These are phyloP conservation scores for Dipteronia dyeriana DNA, from an alignment of 345 rosid species.

Conservation along the genomic window DNA sequence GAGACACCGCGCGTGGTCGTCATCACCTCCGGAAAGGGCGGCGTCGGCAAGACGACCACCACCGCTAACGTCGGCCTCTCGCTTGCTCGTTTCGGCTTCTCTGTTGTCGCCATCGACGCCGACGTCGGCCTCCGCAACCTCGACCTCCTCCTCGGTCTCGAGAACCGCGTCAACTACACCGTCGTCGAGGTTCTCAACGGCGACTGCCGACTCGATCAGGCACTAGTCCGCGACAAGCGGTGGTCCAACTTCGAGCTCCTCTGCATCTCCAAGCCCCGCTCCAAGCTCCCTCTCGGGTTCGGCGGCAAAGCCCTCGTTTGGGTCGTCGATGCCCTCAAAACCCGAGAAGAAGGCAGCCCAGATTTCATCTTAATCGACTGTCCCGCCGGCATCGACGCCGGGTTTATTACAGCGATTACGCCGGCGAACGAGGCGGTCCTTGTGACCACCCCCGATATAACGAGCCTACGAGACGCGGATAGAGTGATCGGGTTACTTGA, in stretches of 20 bases:
- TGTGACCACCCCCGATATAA: slow-evolving; percentile 91
- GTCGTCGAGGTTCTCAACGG: slow-evolving; percentile 89
- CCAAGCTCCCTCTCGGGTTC: slow-evolving; percentile 89
- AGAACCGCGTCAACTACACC: slow-evolving; percentile 93
- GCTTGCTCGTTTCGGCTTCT: slow-evolving; percentile 88
- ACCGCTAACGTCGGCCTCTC: slow-evolving; percentile 99
- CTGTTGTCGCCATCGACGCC: slow-evolving; percentile 88
- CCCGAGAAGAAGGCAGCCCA: slow-evolving; percentile 70
- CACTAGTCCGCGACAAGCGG: slow-evolving; percentile 87
- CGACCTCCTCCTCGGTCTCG: slow-evolving; percentile 90
- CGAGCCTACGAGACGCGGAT: slow-evolving; percentile 86
- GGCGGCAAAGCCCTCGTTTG: slow-evolving; percentile 90
- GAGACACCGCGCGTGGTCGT: slow-evolving; percentile 96
- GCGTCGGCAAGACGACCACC: slow-evolving; percentile 95
- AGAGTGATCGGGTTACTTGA: slow-evolving; percentile 83
- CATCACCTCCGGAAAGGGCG: slow-evolving; percentile 97
- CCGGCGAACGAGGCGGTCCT: slow-evolving; percentile 91
- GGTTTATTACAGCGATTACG: slow-evolving; percentile 96
- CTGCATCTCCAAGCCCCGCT: slow-evolving; percentile 92
- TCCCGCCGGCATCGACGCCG: slow-evolving; percentile 97
- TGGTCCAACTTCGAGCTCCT: slow-evolving; percentile 94
- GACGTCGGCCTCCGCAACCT: slow-evolving; percentile 96
- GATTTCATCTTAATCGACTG: slow-evolving; percentile 88
- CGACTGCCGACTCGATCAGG: slow-evolving; percentile 95
- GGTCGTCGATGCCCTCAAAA: slow-evolving; percentile 82